Conservation (phyloP, 164 flowering plant species). For the Amborella trichopoda region DNA sequence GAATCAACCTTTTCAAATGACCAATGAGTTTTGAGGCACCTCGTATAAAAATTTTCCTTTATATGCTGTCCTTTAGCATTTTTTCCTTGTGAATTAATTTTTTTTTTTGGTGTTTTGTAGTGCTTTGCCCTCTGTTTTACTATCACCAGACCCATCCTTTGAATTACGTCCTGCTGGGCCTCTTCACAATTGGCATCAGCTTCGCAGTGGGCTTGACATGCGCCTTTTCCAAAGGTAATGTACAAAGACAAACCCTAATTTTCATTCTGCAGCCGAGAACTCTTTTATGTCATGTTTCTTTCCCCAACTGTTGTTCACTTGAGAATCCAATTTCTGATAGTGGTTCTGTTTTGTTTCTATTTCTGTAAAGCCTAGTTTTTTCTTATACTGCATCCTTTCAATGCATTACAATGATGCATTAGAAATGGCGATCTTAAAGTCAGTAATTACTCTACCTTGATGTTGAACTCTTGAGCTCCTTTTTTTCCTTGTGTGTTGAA, state of each 20-base stretch:
- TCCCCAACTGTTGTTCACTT: background rate
- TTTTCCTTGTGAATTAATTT: background rate
- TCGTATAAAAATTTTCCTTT: no score
- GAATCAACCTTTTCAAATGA: no score
- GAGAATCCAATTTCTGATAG: background rate
- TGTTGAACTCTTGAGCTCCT: no score
- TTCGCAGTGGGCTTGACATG: slow-evolving; percentile 49
- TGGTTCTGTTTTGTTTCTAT: no score
- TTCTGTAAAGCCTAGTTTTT: no score
- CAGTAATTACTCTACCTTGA: no score
- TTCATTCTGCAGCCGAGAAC: background rate
- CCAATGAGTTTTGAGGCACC: no score
- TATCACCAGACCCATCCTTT: slow-evolving; percentile 53
- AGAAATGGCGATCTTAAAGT: no score
- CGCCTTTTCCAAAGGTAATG: slow-evolving; percentile 47
- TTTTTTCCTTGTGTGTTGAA: no score
- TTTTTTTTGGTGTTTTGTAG: slow-evolving; percentile 24
- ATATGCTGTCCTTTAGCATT: background rate
- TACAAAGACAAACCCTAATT: background rate
- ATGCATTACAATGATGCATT: no score
- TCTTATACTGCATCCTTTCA: no score
- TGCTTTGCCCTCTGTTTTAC: slow-evolving; percentile 38
- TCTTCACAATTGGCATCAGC: slow-evolving; percentile 42
- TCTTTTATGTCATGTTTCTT: background rate
- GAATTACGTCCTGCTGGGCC: slow-evolving; percentile 39